Base-by-base conservation (phyloP, 2,329 filamentous ascomycete species). In the Gaeumannomyces sp. region DNA sequence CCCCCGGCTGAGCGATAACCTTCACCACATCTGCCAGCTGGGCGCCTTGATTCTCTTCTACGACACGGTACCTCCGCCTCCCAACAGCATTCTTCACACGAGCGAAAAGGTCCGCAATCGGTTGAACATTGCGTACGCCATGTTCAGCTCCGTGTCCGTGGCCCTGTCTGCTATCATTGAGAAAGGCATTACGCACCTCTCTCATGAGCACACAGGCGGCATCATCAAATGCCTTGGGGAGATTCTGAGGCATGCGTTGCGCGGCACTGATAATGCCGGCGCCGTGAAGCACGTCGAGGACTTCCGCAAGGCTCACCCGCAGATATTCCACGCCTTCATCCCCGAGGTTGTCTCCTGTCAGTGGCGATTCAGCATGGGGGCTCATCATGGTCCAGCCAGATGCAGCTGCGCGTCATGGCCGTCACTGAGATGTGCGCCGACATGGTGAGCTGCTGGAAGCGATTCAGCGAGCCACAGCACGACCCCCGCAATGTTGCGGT, bases 341-440 rank as follows among this genome's bases (percentile, higher is more conserved):
- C 71, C 78, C 1, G 82, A 84, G 11, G 78, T 87, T 0, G 79
- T 90, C 22, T 76, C 81, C 1, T 79, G 81, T 63, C 82, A 87
- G 64, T 96, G 91, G 89, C 88, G 86, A 62, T 87, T 97, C 70
- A 80, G 81, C 59, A 79, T 89, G 1, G 70, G 89, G 86, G 69
- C 87, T 94, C 69, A 88, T 97, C 63, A 87, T 85, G n/a, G 71
- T 94, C 91, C 65, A 89, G 91, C 50, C 91, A 94, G 71, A 97
- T 98, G 92, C 92, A 96, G 72, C 81, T 97, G 53, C 89, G 94
- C 53, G 90, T 96, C 16, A 83, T 86, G 73, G 92, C 92, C 27
- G 88, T 94, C 62, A 84, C 86, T n/a, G 80, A 80, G 27, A 89
- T 97, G 84, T 90, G 91, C 68, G 73, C 72, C 11, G 87, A 91